Conservation (phyloP, 345 rosid species). For the Rhizophora apiculata region DNA sequence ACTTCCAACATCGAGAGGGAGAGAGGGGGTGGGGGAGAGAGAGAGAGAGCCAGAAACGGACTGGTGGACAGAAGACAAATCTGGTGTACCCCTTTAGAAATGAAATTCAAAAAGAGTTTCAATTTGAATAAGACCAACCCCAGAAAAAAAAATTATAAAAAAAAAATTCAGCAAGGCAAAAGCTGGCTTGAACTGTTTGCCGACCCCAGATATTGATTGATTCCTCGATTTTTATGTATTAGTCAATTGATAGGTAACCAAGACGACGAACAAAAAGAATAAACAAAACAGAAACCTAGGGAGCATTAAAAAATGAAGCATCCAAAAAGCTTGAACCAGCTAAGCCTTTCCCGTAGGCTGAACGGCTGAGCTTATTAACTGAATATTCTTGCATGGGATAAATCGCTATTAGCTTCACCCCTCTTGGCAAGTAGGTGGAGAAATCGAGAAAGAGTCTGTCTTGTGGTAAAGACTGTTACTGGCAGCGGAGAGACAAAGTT, state of each 20-base stretch:
- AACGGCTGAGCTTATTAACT: not conserved
- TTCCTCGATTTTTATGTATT: slow-evolving; percentile 15
- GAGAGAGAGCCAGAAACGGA: slow-evolving; percentile 15
- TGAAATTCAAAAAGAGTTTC: not conserved
- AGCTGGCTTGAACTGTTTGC: slow-evolving; percentile 26
- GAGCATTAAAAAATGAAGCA: not conserved
- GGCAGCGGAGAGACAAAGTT: no score
- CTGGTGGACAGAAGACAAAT: slow-evolving; percentile 15
- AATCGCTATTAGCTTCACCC: not conserved
- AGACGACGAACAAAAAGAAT: not conserved
- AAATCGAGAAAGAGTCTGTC: not conserved
- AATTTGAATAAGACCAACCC: not conserved
- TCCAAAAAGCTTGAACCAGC: not conserved
- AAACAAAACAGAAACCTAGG: not conserved
- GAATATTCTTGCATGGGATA: not conserved
- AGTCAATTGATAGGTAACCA: not conserved
- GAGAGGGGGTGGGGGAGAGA: not conserved
- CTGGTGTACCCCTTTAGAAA: not conserved
- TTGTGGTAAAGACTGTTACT: no score
- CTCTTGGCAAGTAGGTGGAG: not conserved
- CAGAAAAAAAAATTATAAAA: not conserved
- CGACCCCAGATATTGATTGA: slow-evolving; percentile 28
- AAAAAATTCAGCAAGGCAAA: slow-evolving; percentile 22
- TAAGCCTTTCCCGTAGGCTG: not conserved
- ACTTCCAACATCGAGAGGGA: slow-evolving; percentile 5